A percentile compares a stretch with the other conserved stretches of the same genome.
These are phyloP conservation scores for Haberlea rhodopensis DNA, from an alignment of 257 asterid species.

Conservation along the genomic window DNA sequence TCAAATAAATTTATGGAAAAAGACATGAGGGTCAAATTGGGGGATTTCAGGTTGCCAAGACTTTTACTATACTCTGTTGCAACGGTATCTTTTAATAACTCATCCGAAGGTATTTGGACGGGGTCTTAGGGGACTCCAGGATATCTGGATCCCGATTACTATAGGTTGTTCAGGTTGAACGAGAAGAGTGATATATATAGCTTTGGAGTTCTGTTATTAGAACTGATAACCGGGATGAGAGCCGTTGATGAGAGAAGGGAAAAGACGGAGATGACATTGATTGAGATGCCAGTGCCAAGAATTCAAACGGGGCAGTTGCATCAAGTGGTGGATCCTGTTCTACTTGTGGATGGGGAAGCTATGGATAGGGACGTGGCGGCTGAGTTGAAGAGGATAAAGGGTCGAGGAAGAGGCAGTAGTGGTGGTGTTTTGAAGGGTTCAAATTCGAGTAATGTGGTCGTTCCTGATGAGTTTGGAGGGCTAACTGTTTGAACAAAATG, in stretches of 20 bases:
- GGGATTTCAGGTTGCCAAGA: constrained; percentile 89
- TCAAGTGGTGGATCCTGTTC: constrained; percentile 76
- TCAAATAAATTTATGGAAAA: constrained; percentile 78
- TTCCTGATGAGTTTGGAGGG: constrained; percentile 56
- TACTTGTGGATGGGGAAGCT: constrained; percentile 60
- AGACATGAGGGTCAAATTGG: constrained; percentile 85
- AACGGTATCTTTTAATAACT: constrained; percentile 33
- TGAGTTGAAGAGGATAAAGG: constrained; percentile 67
- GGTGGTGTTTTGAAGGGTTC: constrained; percentile 48
- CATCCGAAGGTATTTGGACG: constrained; percentile 80
- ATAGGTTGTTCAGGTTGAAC: constrained; percentile 67
- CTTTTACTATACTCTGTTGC: constrained; percentile 58
- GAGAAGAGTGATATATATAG: constrained; percentile 95
- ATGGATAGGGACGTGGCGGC: constrained; percentile 72
- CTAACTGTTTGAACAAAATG: constrained; percentile 30
- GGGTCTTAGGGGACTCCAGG: constrained; percentile 99
- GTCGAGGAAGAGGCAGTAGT: constrained; percentile 37
- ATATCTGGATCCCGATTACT: constrained; percentile 85
- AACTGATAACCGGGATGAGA: constrained; percentile 80
- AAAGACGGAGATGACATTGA: constrained; percentile 80
- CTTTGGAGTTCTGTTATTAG: constrained; percentile 81
- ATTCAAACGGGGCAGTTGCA: constrained; percentile 87
- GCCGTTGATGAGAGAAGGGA: constrained; percentile 82
- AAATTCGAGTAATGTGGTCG: constrained; percentile 63
- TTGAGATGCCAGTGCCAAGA: constrained; percentile 81